Conservation (phyloP, 495 filamentous ascomycete genomes). For the Acidiella bohemica region DNA sequence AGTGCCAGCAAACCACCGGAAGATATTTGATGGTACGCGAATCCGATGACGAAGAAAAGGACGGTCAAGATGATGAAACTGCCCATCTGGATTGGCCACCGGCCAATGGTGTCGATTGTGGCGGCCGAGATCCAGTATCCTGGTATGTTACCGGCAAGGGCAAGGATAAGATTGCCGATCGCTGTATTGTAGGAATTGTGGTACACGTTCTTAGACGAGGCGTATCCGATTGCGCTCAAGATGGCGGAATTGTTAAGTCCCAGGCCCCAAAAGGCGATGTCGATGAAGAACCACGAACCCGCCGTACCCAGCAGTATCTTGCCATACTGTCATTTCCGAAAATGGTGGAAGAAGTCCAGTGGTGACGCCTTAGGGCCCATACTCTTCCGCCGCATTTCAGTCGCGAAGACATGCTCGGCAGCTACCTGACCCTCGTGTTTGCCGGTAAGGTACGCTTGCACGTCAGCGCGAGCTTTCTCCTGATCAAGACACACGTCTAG, state of each 20-base stretch:
- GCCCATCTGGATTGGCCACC: constrained; percentile 64
- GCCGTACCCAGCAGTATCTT: constrained; percentile 3
- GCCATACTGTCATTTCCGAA: background rate
- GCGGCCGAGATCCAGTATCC: constrained; percentile 70
- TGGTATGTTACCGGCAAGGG: constrained; percentile 49
- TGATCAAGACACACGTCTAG: too few relatives aligned
- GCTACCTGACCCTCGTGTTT: too few relatives aligned
- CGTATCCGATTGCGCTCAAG: constrained; percentile 54
- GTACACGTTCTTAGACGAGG: constrained; percentile 43
- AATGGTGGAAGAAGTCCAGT: background rate
- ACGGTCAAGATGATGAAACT: constrained; percentile 63
- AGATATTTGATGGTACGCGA: constrained; percentile 45
- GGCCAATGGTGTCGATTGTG: constrained; percentile 56
- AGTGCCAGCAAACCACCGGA: constrained; percentile 19
- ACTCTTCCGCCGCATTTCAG: background rate
- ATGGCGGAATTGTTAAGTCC: constrained; percentile 34
- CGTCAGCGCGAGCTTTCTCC: too few relatives aligned
- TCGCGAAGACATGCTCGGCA: background rate
- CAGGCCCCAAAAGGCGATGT: constrained; percentile 4
- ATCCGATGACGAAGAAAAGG: constrained; percentile 63
- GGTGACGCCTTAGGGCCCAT: background rate
- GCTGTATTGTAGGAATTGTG: constrained; percentile 56
- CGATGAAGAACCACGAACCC: constrained; percentile 2
- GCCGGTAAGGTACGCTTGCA: too few relatives aligned
- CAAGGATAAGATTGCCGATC: constrained; percentile 48